phyloP scores from a whole-genome alignment of 805 yeast genomes.

The Starmerella gropengiesseri region DNA sequence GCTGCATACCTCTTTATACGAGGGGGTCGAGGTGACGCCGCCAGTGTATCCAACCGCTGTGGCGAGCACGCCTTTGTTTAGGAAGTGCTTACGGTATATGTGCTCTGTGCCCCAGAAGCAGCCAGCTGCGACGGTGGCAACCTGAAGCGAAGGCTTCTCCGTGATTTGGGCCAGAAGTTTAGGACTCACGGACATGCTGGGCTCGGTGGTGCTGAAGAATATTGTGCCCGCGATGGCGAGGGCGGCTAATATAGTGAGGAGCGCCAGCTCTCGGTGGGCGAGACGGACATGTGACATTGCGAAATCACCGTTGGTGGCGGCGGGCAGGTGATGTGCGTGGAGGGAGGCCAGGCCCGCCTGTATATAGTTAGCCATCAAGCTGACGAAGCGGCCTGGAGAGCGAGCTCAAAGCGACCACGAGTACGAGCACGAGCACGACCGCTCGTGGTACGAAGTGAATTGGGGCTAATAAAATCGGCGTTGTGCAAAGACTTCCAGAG shows the following conservation, averaged over 20 bases:
- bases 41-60: slow-evolving; percentile 85
- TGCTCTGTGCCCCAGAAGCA: slow-evolving; percentile 55
- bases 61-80: slow-evolving; percentile 54
- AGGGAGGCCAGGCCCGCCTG: too few species aligned
- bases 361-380: too few species aligned
- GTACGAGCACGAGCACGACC: too few species aligned
- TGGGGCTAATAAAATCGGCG: too few species aligned
- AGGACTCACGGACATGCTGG: slow-evolving; percentile 2
- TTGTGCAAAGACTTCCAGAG: too few species aligned
- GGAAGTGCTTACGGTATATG: slow-evolving; percentile 61
- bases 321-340: too few species aligned
- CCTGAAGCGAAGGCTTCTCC: slow-evolving; percentile 10
- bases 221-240: slow-evolving; percentile 2
- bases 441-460: too few species aligned
- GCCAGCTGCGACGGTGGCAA: slow-evolving; percentile 48
- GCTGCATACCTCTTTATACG: slow-evolving; percentile 62
- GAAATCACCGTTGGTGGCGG: too few species aligned
- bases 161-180: slow-evolving; percentile 9
- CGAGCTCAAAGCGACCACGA: too few species aligned
- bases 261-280: neutral
- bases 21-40: slow-evolving; percentile 44
- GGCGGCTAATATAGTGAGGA: neutral
- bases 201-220: neutral
- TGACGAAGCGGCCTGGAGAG: too few species aligned
- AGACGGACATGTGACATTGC: slow-evolving; percentile 1